Percentiles rank a stretch among this genome's conserved stretches.
Evolutionary conservation across 495 filamentous ascomycete genomes (phyloP).

Genomic region (Penicillium goetzii): DNA sequence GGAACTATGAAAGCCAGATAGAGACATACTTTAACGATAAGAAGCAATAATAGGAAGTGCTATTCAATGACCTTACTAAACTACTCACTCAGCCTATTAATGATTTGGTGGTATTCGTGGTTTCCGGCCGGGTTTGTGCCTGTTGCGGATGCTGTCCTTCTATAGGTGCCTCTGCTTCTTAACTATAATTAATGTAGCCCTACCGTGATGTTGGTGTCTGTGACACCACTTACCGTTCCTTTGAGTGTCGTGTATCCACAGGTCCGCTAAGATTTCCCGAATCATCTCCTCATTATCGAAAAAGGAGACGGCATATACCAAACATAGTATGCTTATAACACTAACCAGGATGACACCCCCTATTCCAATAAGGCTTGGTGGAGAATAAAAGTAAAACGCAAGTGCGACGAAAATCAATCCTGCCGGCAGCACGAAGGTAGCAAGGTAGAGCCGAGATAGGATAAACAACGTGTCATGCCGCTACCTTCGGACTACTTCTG

Average conservation of each 20-base stretch:
- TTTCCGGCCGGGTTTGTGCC: no score
- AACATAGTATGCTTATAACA: not conserved
- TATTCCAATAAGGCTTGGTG: not conserved
- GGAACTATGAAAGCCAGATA: no score
- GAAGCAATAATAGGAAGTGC: no score
- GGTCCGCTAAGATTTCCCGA: not conserved
- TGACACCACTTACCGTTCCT: not conserved
- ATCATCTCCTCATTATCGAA: not conserved
- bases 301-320: not conserved
- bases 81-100: no score
- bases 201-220: not conserved
- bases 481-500: not conserved
- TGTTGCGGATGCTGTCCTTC: not conserved
- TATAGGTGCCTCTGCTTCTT: not conserved
- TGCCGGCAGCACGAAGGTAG: not conserved
- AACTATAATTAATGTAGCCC: not conserved
- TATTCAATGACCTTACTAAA: no score
- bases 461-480: not conserved
- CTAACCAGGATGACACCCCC: not conserved
- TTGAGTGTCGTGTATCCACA: no score
- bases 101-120: no score
- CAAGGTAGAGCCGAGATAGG: not conserved
- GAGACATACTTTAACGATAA: no score
- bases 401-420: not conserved
- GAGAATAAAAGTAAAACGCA: not conserved